Percentiles rank a stretch among this genome's conserved stretches.
These are phyloP conservation scores for Pueraria montana DNA, from an alignment of 306 rosid genomes.

Conservation along the genomic window DNA sequence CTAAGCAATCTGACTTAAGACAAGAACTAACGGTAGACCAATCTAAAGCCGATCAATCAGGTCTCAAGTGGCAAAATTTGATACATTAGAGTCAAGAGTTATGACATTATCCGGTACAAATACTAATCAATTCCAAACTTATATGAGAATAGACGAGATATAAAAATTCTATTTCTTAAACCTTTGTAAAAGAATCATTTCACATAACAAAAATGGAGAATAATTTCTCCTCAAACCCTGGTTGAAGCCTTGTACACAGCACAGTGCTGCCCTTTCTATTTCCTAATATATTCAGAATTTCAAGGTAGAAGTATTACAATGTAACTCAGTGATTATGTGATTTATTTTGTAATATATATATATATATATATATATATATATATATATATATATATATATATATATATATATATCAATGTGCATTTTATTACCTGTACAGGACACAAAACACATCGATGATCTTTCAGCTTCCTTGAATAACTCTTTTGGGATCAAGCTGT, in stretches of 20 bases:
- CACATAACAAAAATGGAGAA: background rate
- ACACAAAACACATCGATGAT: constrained; percentile 52
- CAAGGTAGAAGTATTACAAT: constrained; percentile 3
- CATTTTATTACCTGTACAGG: constrained; percentile 66
- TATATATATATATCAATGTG: background rate
- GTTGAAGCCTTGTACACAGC: background rate
- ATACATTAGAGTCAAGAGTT: background rate
- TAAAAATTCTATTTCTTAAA: background rate
- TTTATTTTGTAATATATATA: background rate
- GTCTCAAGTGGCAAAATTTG: constrained; percentile 22
- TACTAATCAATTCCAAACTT: background rate
- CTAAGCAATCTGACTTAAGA: background rate
- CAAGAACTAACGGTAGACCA: background rate
- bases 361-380: background rate
- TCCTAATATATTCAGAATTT: constrained; percentile 6
- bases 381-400: background rate
- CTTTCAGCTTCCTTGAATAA: constrained; percentile 68
- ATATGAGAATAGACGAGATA: background rate
- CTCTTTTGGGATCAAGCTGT: constrained; percentile 81
- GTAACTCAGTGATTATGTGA: background rate
- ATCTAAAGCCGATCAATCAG: background rate
- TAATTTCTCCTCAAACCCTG: background rate
- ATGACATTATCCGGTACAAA: background rate
- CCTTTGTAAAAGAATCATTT: background rate
- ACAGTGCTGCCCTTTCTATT: background rate